A percentile compares a stretch with the other conserved stretches of the same genome.
Evolutionary conservation across 75 land plant species (phyloP).

Genomic region (Selaginella tamariscina): DNA sequence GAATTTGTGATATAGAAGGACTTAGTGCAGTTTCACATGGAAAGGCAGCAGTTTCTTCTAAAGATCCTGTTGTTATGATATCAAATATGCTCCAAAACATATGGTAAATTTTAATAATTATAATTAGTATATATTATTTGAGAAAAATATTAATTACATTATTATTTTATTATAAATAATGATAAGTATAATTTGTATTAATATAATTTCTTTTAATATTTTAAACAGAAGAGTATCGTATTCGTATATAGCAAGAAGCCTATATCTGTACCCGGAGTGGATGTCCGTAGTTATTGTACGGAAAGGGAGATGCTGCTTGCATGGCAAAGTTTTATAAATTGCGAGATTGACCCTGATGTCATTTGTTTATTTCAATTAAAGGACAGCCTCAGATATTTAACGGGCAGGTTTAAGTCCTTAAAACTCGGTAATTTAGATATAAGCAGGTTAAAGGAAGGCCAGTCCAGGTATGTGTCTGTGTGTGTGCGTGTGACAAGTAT

Average conservation of each 20-base stretch:
- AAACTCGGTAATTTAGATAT: slow-evolving; percentile 27
- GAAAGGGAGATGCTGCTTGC: slow-evolving; percentile 23
- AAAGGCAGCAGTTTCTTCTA: slow-evolving; percentile 16
- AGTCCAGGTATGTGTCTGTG: no score
- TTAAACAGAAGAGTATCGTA: no score
- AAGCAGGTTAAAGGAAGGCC: slow-evolving; percentile 19
- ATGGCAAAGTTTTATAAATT: slow-evolving; percentile 22
- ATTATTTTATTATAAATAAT: no score
- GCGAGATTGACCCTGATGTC: slow-evolving; percentile 29
- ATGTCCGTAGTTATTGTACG: slow-evolving; percentile 13
- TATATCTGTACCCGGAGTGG: slow-evolving; percentile 24
- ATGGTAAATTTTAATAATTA: no score
- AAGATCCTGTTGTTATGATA: slow-evolving; percentile 29
- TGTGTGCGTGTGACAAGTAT: no score
- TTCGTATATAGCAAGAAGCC: no score
- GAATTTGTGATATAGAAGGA: slow-evolving; percentile 26
- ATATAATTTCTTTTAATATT: no score
- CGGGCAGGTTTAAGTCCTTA: slow-evolving; percentile 20
- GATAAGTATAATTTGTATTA: no score
- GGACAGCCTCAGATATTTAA: slow-evolving; percentile 26
- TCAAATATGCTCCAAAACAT: slow-evolving; percentile 20
- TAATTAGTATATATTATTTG: no score
- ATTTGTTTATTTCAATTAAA: slow-evolving; percentile 30
- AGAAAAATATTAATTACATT: no score
- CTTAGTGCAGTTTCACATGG: slow-evolving; percentile 9